Base-by-base conservation (phyloP, 2,329 filamentous ascomycete species). In the Diaporthe sp. region DNA sequence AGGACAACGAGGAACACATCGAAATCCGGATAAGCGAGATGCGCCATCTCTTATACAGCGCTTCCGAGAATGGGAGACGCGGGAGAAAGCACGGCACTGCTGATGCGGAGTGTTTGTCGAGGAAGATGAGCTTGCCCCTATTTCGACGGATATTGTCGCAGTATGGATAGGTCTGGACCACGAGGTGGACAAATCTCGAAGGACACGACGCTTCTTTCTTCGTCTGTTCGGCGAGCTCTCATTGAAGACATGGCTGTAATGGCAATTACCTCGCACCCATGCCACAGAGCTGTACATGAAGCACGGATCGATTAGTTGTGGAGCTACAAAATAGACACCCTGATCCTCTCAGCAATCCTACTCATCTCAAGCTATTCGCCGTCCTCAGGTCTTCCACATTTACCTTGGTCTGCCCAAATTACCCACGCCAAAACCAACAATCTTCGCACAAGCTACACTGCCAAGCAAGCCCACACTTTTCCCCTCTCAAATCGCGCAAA, bases 271-370 rank as follows among this genome's bases (percentile, higher is more conserved):
- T 64, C 35, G 55, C 57, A 22, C 45, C 42, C 5, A 10, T 6
- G 38, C 67, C 25, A 25, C 33, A 19, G 9, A 12, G 57, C n/a
- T 42, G 47, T 33, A 42, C 25, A 68, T 71, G 22, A 57, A 66
- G 58, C 58, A 74, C 61, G 17, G 52, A 9, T 40, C 19, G n/a
- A 42, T 71, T 60, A 68, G 52, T 64, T 47, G 42, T 38, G 33
- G 30, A 67, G 68, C 58, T 60, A 74, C 40, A 22, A 64, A n/a
- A 25, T 19, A 47, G 17, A 71, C 4, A 45, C 47, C 52, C 42
- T 54, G 58, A 45, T 64, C 58, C 57, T 38, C 13, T 35, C 45
- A 57, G 25, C 33, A 40, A 45, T 19, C 5, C 25, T 28, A 38
- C 25, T 19, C 35, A 57, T 50, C 10, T 35, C 45, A 72, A 72